Evolutionary conservation across 2,329 filamentous ascomycete species (phyloP).

Genomic region (Neopestalotiopsis clavispora): DNA sequence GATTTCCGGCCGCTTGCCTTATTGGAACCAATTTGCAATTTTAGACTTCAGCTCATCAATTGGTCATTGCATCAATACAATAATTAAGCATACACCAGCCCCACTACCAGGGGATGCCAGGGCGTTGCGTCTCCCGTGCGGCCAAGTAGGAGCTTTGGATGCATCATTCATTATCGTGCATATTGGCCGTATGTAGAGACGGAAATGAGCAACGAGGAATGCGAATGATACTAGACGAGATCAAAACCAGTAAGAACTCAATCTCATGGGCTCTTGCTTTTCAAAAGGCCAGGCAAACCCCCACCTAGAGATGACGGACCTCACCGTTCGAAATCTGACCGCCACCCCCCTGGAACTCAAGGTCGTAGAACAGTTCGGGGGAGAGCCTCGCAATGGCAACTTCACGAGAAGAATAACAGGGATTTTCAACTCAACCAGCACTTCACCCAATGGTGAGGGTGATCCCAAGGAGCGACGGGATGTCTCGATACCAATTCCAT

Average conservation of each 20-base stretch:
- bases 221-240: background rate
- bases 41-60: background rate
- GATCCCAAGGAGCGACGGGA: slow-evolving; percentile 66
- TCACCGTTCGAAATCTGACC: slow-evolving; percentile 85
- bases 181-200: background rate
- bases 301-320: slow-evolving; percentile 47
- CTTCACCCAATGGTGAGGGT: slow-evolving; percentile 41
- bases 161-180: background rate
- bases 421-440: slow-evolving; percentile 48
- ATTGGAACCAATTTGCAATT: background rate
- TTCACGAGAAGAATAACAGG: slow-evolving; percentile 47
- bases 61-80: background rate
- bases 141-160: background rate
- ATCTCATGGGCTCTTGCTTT: background rate
- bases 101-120: background rate
- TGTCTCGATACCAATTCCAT: slow-evolving; percentile 65
- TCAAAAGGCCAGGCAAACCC: background rate
- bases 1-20: background rate
- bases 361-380: slow-evolving; percentile 74
- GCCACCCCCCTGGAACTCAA: slow-evolving; percentile 74
- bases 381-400: slow-evolving; percentile 47
- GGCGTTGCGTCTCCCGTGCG: background rate
- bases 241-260: background rate
- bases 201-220: background rate
- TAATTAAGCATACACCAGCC: background rate